A percentile compares a stretch with the other conserved stretches of the same genome.
Conservation (phyloP, 495 filamentous ascomycete species). For the Trichocladium antarcticum region DNA sequence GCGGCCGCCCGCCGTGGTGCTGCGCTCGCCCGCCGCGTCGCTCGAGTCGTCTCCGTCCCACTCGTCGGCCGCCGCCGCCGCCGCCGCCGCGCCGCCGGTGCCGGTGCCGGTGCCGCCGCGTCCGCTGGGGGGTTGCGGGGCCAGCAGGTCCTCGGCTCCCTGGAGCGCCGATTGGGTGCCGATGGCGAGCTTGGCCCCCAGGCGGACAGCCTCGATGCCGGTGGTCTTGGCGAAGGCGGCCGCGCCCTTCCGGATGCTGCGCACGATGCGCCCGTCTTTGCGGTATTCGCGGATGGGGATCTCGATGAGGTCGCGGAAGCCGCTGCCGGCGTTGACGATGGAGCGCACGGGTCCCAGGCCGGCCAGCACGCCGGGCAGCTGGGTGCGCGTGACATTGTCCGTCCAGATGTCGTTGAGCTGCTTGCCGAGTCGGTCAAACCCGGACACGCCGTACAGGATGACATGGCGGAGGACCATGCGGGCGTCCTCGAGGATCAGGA, state of each 20-base stretch:
- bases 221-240: constrained; percentile 84
- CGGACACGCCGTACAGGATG: constrained; percentile 83
- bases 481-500: constrained; percentile 80
- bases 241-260: constrained; percentile 84
- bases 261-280: constrained; percentile 85
- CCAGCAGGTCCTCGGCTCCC: constrained; percentile 69
- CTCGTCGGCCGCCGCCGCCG: constrained; percentile 40
- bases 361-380: constrained; percentile 79
- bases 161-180: constrained; percentile 88
- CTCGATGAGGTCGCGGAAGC: constrained; percentile 73
- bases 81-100: constrained; percentile 13
- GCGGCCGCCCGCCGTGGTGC: constrained; percentile 29
- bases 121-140: constrained; percentile 35
- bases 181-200: constrained; percentile 90
- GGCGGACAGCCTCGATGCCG: constrained; percentile 76
- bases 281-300: constrained; percentile 86
- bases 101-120: constrained; percentile 13
- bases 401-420: constrained; percentile 95
- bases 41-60: constrained; percentile 53
- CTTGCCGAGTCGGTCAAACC: constrained; percentile 77
- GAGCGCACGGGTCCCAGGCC: constrained; percentile 84
- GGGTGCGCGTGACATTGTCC: constrained; percentile 81
- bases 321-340: constrained; percentile 79
- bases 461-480: constrained; percentile 78
- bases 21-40: constrained; percentile 42